A percentile compares a stretch with the other conserved stretches of the same genome.
Conservation (phyloP, 2,329 filamentous ascomycete species). For the Neurospora crassa region DNA sequence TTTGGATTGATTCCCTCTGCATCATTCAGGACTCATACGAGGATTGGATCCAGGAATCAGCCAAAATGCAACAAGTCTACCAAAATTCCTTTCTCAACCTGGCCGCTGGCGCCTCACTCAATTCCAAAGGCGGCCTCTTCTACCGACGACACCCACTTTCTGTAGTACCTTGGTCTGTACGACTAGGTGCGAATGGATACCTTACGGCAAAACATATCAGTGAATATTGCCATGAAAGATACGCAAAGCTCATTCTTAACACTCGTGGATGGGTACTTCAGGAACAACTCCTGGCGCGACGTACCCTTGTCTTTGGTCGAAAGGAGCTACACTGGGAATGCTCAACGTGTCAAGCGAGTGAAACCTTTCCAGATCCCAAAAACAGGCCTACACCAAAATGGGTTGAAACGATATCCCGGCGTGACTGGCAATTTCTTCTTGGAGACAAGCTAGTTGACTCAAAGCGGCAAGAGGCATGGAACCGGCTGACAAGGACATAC, state of each 20-base stretch:
- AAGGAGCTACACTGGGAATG: background rate
- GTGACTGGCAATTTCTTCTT: background rate
- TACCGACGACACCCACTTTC: background rate
- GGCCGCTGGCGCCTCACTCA: background rate
- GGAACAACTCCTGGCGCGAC: background rate
- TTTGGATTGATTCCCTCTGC: background rate
- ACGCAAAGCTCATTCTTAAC: background rate
- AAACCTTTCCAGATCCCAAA: background rate
- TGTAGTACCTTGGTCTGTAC: background rate
- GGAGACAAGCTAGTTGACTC: background rate
- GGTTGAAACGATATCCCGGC: background rate
- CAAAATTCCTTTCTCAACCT: background rate
- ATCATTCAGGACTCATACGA: background rate
- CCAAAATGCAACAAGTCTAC: background rate
- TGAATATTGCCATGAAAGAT: too few relatives aligned
- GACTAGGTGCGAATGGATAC: too few relatives aligned
- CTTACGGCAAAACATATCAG: too few relatives aligned
- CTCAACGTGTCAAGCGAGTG: background rate
- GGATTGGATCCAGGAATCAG: background rate
- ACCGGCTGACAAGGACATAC: accelerated
- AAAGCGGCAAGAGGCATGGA: background rate
- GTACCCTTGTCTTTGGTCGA: background rate
- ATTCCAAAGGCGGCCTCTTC: background rate
- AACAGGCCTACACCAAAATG: too few relatives aligned
- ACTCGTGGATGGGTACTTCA: background rate